Conservation (phyloP, 2,329 filamentous ascomycete species). For the Trichophaea hybrida region DNA sequence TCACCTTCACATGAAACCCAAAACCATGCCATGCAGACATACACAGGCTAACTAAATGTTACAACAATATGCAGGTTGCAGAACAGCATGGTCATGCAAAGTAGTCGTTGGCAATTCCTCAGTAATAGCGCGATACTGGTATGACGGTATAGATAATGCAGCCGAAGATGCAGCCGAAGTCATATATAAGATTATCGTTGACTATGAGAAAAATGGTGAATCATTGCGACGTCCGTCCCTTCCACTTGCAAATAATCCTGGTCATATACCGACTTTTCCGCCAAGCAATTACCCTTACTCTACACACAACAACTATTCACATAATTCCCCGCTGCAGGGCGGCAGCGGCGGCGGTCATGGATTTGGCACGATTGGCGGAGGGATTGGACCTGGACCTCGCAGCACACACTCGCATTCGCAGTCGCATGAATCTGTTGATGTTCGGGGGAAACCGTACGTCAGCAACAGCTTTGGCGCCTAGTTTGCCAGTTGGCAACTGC, state of each 20-base stretch:
- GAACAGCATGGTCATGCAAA: constrained; percentile 71
- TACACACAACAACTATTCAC: neutral
- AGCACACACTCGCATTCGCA: constrained; percentile 1
- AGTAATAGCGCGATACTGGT: constrained; percentile 68
- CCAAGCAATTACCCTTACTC: neutral
- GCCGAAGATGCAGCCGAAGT: constrained; percentile 83
- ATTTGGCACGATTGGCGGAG: neutral
- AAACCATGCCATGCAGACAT: neutral
- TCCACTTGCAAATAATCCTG: neutral
- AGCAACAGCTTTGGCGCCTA: neutral
- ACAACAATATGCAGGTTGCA: constrained; percentile 46
- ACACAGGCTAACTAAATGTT: constrained; percentile 1
- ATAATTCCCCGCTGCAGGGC: neutral
- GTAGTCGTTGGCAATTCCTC: constrained; percentile 49
- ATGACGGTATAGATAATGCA: constrained; percentile 77
- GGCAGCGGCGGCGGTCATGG: neutral
- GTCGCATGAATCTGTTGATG: neutral
- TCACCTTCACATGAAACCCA: neutral
- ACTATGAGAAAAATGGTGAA: neutral
- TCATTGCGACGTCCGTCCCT: neutral
- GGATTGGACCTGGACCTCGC: neutral
- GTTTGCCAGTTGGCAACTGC: constrained; percentile 4
- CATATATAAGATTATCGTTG: constrained; percentile 34
- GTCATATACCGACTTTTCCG: neutral
- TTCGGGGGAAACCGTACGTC: neutral